phyloP scores from a whole-genome alignment of 2,329 filamentous ascomycete genomes.

The Pseudogymnoascus sp. region DNA sequence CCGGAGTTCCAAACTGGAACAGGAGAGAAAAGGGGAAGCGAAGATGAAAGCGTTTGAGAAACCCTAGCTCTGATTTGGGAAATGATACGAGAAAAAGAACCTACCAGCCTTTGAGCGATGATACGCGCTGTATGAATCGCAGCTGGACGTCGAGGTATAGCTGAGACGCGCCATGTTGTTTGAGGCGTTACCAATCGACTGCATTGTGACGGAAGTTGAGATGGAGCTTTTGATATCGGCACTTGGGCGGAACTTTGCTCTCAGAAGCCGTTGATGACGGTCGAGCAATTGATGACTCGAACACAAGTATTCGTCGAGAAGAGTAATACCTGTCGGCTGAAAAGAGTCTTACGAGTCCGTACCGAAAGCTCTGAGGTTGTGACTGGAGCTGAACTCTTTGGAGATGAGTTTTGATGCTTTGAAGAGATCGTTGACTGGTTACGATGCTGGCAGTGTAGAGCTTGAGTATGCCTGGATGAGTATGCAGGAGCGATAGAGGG shows the following conservation, averaged over 20 bases:
- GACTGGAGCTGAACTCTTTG: background rate
- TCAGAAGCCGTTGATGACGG: slow-evolving; percentile 2
- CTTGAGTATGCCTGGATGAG: slow-evolving; percentile 9
- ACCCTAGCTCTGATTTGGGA: background rate
- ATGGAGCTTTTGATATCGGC: background rate
- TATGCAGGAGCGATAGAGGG: background rate
- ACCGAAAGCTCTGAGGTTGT: background rate
- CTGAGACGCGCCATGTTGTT: slow-evolving; percentile 12
- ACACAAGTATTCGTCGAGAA: background rate
- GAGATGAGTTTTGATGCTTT: slow-evolving; percentile 3
- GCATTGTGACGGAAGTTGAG: slow-evolving; percentile 12
- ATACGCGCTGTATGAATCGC: slow-evolving; percentile 6
- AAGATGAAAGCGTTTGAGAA: background rate
- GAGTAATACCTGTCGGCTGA: background rate
- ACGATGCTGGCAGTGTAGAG: slow-evolving; percentile 3
- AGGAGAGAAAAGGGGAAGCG: background rate
- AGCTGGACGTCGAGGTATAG: background rate
- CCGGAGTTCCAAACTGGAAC: background rate
- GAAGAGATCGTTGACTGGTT: background rate
- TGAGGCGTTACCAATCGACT: slow-evolving; percentile 12
- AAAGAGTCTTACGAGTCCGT: background rate
- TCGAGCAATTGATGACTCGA: background rate
- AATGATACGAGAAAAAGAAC: background rate
- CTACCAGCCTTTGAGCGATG: slow-evolving; percentile 6
- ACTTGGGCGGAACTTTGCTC: background rate